Conservation (phyloP, 306 rosid genomes). For the Trifolium pratense region DNA sequence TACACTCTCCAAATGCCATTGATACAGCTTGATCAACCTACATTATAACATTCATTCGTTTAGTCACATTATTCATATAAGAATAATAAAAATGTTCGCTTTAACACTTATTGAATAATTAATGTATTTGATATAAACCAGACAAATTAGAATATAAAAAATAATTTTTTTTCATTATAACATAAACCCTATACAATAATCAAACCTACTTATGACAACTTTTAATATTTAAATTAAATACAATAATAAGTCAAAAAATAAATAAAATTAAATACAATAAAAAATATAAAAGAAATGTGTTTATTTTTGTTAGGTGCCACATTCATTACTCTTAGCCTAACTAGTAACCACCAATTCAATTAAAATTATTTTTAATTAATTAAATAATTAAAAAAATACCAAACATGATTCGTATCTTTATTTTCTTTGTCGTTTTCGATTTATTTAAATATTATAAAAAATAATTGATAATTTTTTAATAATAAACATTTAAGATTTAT, state of each 20-base stretch:
- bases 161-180: no score
- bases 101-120: no score
- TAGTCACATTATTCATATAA: background rate
- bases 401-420: background rate
- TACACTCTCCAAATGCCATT: slow-evolving; percentile 79
- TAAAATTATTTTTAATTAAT: slow-evolving; percentile 2
- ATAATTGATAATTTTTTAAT: background rate
- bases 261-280: background rate
- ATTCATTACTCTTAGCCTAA: slow-evolving; percentile 42
- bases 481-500: background rate
- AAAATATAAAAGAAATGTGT: background rate
- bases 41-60: slow-evolving; percentile 13
- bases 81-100: background rate
- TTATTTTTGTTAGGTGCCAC: slow-evolving; percentile 46
- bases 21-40: slow-evolving; percentile 97
- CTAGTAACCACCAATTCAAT: slow-evolving; percentile 45
- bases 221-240: no score
- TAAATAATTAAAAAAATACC: background rate
- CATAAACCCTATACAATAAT: no score
- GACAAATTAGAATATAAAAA: no score
- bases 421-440: slow-evolving; percentile 15
- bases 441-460: background rate
- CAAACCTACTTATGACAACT: no score
- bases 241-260: no score
- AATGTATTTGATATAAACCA: no score